These are phyloP conservation scores for Pisolithus thermaeus DNA, from an alignment of 1,284 basidiomycete species.

Conservation along the genomic window DNA sequence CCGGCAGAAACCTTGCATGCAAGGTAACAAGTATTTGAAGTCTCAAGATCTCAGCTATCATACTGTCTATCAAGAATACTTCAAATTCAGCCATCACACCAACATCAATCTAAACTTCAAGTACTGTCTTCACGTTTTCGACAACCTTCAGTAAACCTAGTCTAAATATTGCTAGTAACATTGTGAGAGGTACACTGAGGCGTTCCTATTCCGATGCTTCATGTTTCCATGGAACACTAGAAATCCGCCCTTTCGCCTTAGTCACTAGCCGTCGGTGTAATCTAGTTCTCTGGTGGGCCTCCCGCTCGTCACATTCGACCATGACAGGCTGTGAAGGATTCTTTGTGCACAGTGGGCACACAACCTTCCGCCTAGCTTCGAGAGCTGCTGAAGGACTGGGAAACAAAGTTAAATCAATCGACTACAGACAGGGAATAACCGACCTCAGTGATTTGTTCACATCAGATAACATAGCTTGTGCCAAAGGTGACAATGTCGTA, in stretches of 20 bases:
- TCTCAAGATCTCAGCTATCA: no score
- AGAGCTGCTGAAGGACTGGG: constrained; percentile 46
- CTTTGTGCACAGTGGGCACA: constrained; percentile 68
- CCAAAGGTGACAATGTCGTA: constrained; percentile 47
- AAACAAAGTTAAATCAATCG: constrained; percentile 2
- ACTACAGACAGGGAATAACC: constrained; percentile 18
- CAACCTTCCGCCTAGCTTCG: constrained; percentile 49
- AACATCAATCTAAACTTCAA: no score
- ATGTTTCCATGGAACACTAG: not conserved
- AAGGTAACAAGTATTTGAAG: no score
- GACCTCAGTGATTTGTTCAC: constrained; percentile 45
- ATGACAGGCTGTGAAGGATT: constrained; percentile 64
- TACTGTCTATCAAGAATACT: no score
- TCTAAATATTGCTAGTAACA: no score
- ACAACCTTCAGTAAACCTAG: no score
- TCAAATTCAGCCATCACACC: no score
- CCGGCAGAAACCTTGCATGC: no score
- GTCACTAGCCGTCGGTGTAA: constrained; percentile 41
- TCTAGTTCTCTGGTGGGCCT: constrained; percentile 55
- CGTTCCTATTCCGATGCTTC: not conserved
- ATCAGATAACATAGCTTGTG: constrained; percentile 44
- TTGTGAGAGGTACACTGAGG: not conserved
- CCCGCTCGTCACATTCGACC: constrained; percentile 66
- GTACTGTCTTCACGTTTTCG: no score
- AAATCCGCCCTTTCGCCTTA: constrained; percentile 10